Percentiles rank a stretch among this genome's conserved stretches.
Evolutionary conservation across 768 basidiomycete species (phyloP).

Genomic region (Lactarius hengduanensis): DNA sequence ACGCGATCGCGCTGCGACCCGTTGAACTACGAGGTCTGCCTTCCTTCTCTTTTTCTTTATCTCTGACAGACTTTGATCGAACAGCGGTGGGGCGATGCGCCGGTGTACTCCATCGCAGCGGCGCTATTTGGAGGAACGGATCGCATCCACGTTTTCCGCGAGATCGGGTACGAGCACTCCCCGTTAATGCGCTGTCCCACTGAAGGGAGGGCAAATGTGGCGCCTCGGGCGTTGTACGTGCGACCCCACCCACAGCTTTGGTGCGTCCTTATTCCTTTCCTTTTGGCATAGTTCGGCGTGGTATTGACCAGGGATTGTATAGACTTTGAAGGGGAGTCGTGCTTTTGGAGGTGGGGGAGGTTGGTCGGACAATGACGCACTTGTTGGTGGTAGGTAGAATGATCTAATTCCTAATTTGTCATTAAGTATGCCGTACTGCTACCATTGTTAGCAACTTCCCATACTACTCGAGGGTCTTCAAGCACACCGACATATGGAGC

Average conservation of each 20-base stretch:
- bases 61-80: neutral
- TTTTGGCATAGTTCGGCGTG: neutral
- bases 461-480: too few relatives aligned
- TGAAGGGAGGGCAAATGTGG: conserved; percentile 39
- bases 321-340: conserved; percentile 61
- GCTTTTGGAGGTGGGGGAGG: conserved; percentile 52
- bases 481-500: too few relatives aligned
- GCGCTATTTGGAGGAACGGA: conserved; percentile 71
- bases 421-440: too few relatives aligned
- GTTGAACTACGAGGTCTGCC: conserved; percentile 58
- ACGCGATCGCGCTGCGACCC: too few relatives aligned
- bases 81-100: conserved; percentile 83
- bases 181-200: conserved; percentile 60
- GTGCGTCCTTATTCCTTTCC: conserved; percentile 37
- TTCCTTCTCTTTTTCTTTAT: neutral
- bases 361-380: neutral
- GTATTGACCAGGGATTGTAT: neutral
- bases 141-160: conserved; percentile 78
- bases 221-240: conserved; percentile 47
- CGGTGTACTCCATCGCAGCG: conserved; percentile 81
- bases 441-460: too few relatives aligned
- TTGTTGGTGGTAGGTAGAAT: neutral
- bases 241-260: conserved; percentile 54
- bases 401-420: neutral
- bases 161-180: conserved; percentile 83